A percentile compares a stretch with the other conserved stretches of the same genome.
These are phyloP conservation scores for Blastocrithidia nonstop DNA, from an alignment of 208 protist genomes.

Conservation along the genomic window DNA sequence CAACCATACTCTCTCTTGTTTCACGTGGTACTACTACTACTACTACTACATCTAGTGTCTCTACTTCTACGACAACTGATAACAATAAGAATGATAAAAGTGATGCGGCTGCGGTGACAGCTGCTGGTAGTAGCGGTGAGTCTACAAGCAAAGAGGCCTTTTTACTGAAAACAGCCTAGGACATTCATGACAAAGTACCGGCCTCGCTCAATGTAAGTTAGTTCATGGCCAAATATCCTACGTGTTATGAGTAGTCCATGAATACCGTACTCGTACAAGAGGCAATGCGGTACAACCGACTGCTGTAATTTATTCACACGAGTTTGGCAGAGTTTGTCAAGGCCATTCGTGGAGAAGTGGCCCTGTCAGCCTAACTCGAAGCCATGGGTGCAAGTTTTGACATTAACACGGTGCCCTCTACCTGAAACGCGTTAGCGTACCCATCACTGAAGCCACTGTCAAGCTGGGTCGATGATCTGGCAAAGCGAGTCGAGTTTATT, in stretches of 20 bases:
- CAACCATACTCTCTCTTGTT: slow-evolving; percentile 70
- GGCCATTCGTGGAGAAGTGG: slow-evolving; percentile 90
- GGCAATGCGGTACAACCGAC: slow-evolving; percentile 88
- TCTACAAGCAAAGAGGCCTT: slow-evolving; percentile 28
- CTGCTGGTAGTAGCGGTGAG: slow-evolving; percentile 14
- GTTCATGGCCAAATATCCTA: slow-evolving; percentile 81
- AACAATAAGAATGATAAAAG: slow-evolving; percentile 14
- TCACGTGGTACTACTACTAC: slow-evolving; percentile 35
- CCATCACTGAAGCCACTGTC: slow-evolving; percentile 93
- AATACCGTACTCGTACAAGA: slow-evolving; percentile 92
- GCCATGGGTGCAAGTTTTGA: slow-evolving; percentile 89
- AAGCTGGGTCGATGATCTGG: slow-evolving; percentile 93
- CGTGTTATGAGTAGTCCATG: slow-evolving; percentile 89
- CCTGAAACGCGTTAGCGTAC: slow-evolving; percentile 84
- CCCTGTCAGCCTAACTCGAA: slow-evolving; percentile 94
- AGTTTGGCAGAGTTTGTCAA: slow-evolving; percentile 88
- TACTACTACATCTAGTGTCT: too few relatives aligned
- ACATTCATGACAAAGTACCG: slow-evolving; percentile 79
- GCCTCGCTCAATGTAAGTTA: slow-evolving; percentile 67
- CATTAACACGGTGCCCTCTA: slow-evolving; percentile 89
- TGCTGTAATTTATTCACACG: slow-evolving; percentile 79
- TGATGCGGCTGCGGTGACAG: not conserved
- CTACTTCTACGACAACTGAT: too few relatives aligned
- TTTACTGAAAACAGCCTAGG: slow-evolving; percentile 54
- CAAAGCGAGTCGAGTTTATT: slow-evolving; percentile 82